Evolutionary conservation across 1,139 yeast genomes (phyloP), one percentile per base, ranked within the genome.

Genomic region (Yamadazyma atlantica): DNA sequence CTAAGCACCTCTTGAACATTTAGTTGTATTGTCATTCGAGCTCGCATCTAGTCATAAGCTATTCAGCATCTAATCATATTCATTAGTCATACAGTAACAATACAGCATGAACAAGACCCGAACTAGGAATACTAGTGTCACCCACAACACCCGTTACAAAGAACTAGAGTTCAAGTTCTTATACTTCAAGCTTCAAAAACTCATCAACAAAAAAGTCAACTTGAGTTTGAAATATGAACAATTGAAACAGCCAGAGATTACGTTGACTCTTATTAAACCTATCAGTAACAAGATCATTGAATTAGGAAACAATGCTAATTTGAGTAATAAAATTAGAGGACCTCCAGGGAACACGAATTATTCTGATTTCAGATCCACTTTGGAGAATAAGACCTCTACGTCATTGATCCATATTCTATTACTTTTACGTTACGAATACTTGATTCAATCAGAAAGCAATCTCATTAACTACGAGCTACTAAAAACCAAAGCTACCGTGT

Each of bases 211-310:
- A 23, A 60, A 66, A 35, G 77, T 79, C 13, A 70, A 63, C 31
- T 54, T 76, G 18, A 66, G 74, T 39, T 61, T 79, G 44, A 76
- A 74, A 38, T 75, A 75, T 53, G 83, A 78, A 45, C 83, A 77
- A 53, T 58, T 78, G 40, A 70, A 71, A 42, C 60, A 78, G 2
- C 83, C 82, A 2, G 82, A 75, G 50, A 69, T 74, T 26, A 68
- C 75, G 39, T 53, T 76, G 16, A 65, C 78, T 3, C 54, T 78
- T 29, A 66, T 78, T 32, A 69, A 73, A 45, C 84, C 85, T 0
- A 55, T 79, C 17, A 64, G 72, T 3, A 51, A 57, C 25, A 56
- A 55, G 37, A 58, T 67, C 11, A 45, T 65, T 10, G 60, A 56
- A 10, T 36, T 56, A 29, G 55, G 66, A 12, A 54, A 50, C 22